These are phyloP conservation scores for Ceratocystis lukuohia DNA, from an alignment of 2,329 filamentous ascomycete genomes.

Conservation along the genomic window DNA sequence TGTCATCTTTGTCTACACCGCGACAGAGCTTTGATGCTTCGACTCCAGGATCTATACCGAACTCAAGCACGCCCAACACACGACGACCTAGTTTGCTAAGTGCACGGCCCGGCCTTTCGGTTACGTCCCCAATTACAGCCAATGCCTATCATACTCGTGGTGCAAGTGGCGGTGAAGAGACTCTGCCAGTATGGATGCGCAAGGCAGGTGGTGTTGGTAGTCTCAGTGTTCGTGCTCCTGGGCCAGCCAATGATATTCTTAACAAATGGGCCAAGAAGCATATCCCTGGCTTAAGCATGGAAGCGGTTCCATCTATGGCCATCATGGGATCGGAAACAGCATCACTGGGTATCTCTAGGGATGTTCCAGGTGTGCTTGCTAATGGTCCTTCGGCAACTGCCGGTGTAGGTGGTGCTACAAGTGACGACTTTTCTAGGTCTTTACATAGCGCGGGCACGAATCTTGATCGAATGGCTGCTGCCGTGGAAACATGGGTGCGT, in stretches of 20 bases:
- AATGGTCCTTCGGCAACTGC: conserved; percentile 33
- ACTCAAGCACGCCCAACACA: conserved; percentile 24
- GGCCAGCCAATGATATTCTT: conserved; percentile 70
- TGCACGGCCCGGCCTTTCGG: conserved; percentile 24
- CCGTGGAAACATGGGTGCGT: conserved; percentile 81
- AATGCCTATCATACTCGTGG: conserved; percentile 6
- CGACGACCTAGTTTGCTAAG: conserved; percentile 34
- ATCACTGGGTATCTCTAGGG: conserved; percentile 39
- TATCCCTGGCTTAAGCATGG: conserved; percentile 62
- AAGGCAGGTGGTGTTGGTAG: conserved; percentile 83
- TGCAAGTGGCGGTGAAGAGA: conserved; percentile 21
- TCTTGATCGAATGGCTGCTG: conserved; percentile 72
- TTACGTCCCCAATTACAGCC: neutral
- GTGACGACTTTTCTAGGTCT: conserved; percentile 2
- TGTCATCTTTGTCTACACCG: conserved; percentile 54
- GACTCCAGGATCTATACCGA: conserved; percentile 28
- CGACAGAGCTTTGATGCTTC: conserved; percentile 48
- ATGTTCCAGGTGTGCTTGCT: conserved; percentile 32
- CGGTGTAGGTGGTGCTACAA: conserved; percentile 25
- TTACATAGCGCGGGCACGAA: conserved; percentile 34
- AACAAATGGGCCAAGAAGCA: conserved; percentile 77
- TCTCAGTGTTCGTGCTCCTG: conserved; percentile 58
- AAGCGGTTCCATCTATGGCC: conserved; percentile 53
- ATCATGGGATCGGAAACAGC: conserved; percentile 48
- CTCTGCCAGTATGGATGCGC: conserved; percentile 50